Evolutionary conservation across 2,329 filamentous ascomycete species (phyloP).

Genomic region (Ophiocordyceps sinensis): DNA sequence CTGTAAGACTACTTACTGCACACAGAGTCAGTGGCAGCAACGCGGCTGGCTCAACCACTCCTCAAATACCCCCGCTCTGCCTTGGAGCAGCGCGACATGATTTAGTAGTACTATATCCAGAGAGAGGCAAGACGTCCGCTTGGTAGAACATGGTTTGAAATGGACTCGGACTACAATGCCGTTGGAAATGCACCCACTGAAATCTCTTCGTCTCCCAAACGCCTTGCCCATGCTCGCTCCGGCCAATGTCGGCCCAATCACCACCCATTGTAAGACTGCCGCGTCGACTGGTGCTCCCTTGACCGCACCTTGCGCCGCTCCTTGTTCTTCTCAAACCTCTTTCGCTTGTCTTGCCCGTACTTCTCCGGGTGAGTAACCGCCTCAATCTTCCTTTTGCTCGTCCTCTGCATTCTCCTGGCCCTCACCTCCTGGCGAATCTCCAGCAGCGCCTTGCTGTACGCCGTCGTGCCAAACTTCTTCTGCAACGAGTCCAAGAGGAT

Average conservation of each 20-base stretch:
- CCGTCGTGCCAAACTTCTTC: constrained; percentile 66
- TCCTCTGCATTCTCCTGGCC: constrained; percentile 56
- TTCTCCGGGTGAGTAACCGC: constrained; percentile 71
- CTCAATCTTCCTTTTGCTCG: constrained; percentile 79
- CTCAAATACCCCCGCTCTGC: too few relatives aligned
- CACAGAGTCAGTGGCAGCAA: too few relatives aligned
- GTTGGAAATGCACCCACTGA: neutral
- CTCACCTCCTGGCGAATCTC: constrained; percentile 61
- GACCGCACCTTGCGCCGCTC: constrained; percentile 69
- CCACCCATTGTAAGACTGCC: constrained; percentile 51
- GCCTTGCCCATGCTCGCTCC: constrained; percentile 8
- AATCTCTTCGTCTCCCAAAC: constrained; percentile 6
- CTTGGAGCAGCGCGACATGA: too few relatives aligned
- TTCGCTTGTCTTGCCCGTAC: constrained; percentile 64
- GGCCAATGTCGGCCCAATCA: constrained; percentile 6
- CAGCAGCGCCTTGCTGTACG: constrained; percentile 62
- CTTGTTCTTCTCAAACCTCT: constrained; percentile 73
- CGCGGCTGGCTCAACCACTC: too few relatives aligned
- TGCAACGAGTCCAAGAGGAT: constrained; percentile 74
- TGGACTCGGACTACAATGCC: neutral
- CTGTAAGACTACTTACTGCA: too few relatives aligned
- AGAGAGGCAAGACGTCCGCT: too few relatives aligned
- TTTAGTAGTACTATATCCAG: too few relatives aligned
- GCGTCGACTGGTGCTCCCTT: constrained; percentile 53
- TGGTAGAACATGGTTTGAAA: neutral